phyloP scores from a whole-genome alignment of 2,329 filamentous ascomycete genomes.

The Aspergillus ustus region DNA sequence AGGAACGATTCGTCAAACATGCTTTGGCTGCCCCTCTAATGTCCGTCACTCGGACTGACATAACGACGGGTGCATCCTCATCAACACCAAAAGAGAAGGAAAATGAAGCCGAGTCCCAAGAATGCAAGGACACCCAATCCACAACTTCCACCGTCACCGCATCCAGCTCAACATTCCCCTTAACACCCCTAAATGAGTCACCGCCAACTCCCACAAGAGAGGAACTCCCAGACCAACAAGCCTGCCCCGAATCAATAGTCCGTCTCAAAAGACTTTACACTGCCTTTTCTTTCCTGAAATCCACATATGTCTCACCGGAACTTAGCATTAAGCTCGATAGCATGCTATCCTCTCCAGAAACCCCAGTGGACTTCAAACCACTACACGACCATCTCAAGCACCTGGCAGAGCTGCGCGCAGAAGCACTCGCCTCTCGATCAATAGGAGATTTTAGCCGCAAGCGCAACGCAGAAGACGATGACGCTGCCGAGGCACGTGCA shows the following conservation, averaged over 20 bases:
- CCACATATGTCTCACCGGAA: slow-evolving; percentile 52
- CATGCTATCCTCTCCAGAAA: slow-evolving; percentile 41
- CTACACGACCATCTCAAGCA: slow-evolving; percentile 72
- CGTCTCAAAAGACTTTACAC: slow-evolving; percentile 55
- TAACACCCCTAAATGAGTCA: slow-evolving; percentile 45
- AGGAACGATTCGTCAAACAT: slow-evolving; percentile 80
- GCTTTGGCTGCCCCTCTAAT: slow-evolving; percentile 77
- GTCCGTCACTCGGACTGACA: slow-evolving; percentile 65
- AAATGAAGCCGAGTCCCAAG: slow-evolving; percentile 30
- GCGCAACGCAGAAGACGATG: slow-evolving; percentile 47
- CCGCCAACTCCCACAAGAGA: slow-evolving; percentile 18
- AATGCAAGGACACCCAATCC: slow-evolving; percentile 37
- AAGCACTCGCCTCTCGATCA: slow-evolving; percentile 72
- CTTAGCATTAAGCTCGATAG: slow-evolving; percentile 45
- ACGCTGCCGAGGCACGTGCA: slow-evolving; percentile 55
- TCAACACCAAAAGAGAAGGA: slow-evolving; percentile 20
- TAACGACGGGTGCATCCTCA: slow-evolving; percentile 27
- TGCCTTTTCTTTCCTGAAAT: slow-evolving; percentile 55
- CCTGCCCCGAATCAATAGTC: slow-evolving; percentile 41
- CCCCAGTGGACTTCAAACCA: slow-evolving; percentile 68
- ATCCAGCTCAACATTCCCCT: slow-evolving; percentile 40
- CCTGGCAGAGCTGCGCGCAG: slow-evolving; percentile 69
- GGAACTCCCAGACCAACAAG: slow-evolving; percentile 28
- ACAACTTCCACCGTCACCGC: slow-evolving; percentile 33
- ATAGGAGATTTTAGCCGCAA: slow-evolving; percentile 51